Evolutionary conservation across 345 rosid species (phyloP), one percentile per base, ranked within the genome.

Genomic region (Atalantia buxifolia): DNA sequence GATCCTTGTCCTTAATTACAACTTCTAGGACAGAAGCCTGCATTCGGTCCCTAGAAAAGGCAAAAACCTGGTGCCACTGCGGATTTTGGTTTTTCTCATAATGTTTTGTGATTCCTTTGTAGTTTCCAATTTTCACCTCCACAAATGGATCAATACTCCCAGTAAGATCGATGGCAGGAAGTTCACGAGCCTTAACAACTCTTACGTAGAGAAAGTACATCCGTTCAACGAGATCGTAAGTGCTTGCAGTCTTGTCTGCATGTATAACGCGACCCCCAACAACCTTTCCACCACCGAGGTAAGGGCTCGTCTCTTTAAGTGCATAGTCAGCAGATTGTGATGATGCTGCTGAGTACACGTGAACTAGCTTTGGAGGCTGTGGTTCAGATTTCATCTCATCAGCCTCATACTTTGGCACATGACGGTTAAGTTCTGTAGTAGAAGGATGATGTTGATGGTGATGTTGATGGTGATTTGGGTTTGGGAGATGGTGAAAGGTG

Each of bases 21-120:
- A 97, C 99, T 81, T 97, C 98, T 22, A 97, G 85, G 22, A 90
- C 65, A 0, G 99, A 90, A 6, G 98, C 97, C 87, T 97, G 99
- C 92, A 94, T 88, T 55, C 94, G 88, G 65, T 94, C 98, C 84
- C 92, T 94, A 0, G 98, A 92, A 75, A 97, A 97, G 28, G 99
- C 98, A 85, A 97, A 97, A 57, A 97, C 99, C 89, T 92, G 97
- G 82, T 87, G 90, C 99, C 99, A 97, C 85, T 93, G 98, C 0
- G 98, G 98, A 66, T 97, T 92, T 5, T 89, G 87, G 79, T 87
- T 97, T 76, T 92, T 93, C 90, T 94, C 98, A 66, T 87, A 94
- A 81, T 97, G 95, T 82, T 89, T 88, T 25, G 99, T 96, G 45
- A 92, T 94, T 22, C 98, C 99, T 84, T 85, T 92, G 81, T 94